Base-by-base conservation (phyloP, 2,329 filamentous ascomycete genomes). In the Aureobasidium vineae region DNA sequence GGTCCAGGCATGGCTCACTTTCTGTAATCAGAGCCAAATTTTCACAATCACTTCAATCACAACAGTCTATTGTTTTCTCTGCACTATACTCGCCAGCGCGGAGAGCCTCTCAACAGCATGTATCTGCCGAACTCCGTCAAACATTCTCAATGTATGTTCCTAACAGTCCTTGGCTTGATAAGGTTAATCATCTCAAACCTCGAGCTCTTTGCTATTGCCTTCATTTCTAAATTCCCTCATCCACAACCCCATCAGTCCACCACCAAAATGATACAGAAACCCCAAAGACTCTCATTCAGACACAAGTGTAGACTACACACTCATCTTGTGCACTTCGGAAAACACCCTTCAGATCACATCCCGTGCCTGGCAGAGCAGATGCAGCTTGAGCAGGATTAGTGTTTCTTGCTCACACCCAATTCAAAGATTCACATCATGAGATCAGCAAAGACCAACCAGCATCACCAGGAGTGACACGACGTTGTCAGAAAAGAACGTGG, bases 1-100 rank as follows among this genome's bases (percentile, higher is more conserved):
- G 56, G 41, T 10, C 28, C 41, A 61, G 54, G 31, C 38, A 31
- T 59, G 54, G 54, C 54, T 59, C 54, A 13, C 54, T 43, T 21
- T 59, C 21, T 59, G 19, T 59, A 21, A 26, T 40, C 10, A 45
- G 54, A 59, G 54, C 40, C 26, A 8, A 56, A 56, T 16, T 56
- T n/a, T 28, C 15, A 41, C 53, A 56, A 56, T 41, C 36, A 19
- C 11, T 38, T 41, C 21, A 56, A 41, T 6, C 33, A 54, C n/a
- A n/a, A 23, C 23, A 16, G 19, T 5, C 13, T 26, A 8, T 36
- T n/a, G 7, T 26, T 3, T 28, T 28, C n/a, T 43, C 19, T 43
- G 19, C 33, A 36, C n/a, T 43, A 3, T 19, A 41, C 38, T 1
- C 1, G 7, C 19, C 1, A 21, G 10, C 33, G 7, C 16, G 19